These are phyloP conservation scores for Nowakowskiella sp. DNA, from an alignment of 192 early-diverging fungal genomes.

Conservation along the genomic window DNA sequence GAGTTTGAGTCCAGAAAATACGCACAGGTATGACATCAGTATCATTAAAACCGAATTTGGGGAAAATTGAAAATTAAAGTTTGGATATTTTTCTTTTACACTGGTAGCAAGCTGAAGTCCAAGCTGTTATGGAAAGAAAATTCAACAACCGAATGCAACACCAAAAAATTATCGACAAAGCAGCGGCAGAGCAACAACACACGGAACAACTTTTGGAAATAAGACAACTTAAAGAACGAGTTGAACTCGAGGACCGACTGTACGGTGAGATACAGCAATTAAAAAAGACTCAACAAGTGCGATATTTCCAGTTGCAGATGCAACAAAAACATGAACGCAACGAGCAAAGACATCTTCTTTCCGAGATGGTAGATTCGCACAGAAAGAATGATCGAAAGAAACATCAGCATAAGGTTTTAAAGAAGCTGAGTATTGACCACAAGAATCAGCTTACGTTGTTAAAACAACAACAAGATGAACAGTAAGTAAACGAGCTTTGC, in stretches of 20 bases:
- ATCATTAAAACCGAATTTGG: no score
- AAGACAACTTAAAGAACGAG: constrained; percentile 25
- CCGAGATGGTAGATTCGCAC: constrained; percentile 3
- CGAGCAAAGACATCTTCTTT: constrained; percentile 14
- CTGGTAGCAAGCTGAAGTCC: no score
- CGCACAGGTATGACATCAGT: no score
- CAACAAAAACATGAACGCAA: constrained; percentile 21
- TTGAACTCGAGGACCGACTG: constrained; percentile 17
- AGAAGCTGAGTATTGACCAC: constrained; percentile 7
- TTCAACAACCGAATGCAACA: no score
- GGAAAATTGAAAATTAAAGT: no score
- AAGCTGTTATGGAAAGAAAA: no score
- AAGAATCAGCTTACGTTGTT: constrained; percentile 9
- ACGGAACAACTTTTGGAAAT: constrained; percentile 30
- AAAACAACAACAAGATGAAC: constrained; percentile 6
- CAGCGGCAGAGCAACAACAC: no score
- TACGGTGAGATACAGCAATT: constrained; percentile 16
- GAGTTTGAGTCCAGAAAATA: no score
- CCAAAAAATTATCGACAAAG: no score
- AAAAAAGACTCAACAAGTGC: constrained; percentile 2
- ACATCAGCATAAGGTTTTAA: constrained; percentile 11
- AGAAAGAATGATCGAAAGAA: constrained; percentile 2
- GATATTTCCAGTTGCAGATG: constrained; percentile 13
- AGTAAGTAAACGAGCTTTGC: constrained; percentile 9
- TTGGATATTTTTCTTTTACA: no score